phyloP scores from a whole-genome alignment of 345 rosid species.

The Citrus cavaleriei region DNA sequence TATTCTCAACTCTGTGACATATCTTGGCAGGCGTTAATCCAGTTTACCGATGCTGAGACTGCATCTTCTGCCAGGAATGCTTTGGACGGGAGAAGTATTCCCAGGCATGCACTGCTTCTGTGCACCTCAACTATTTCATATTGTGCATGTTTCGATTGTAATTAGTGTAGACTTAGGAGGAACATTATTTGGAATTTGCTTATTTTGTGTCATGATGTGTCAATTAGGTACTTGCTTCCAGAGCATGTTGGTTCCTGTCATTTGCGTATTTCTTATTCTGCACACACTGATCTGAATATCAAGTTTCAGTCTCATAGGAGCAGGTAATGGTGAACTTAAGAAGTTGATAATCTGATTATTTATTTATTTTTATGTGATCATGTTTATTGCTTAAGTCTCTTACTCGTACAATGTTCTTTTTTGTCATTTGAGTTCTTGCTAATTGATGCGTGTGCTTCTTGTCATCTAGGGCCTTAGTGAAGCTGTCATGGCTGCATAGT shows the following conservation, averaged over 20 bases:
- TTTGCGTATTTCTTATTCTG: conserved; percentile 90
- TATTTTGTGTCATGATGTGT: conserved; percentile 5
- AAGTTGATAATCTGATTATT: background rate
- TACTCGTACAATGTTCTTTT: background rate
- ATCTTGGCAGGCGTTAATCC: conserved; percentile 77
- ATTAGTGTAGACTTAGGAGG: background rate
- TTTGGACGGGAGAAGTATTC: conserved; percentile 97
- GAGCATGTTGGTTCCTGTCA: conserved; percentile 69
- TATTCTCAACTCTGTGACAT: conserved; percentile 13
- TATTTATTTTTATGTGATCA: conserved; percentile 7
- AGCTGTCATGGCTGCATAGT: conserved; percentile 47
- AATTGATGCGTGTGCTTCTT: conserved; percentile 37
- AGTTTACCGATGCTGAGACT: conserved; percentile 84
- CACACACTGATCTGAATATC: conserved; percentile 93
- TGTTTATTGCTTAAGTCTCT: conserved; percentile 10
- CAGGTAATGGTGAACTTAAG: conserved; percentile 50
- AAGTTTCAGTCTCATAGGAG: conserved; percentile 98
- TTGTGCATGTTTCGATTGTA: background rate
- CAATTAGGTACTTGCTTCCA: conserved; percentile 80
- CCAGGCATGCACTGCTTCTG: conserved; percentile 41
- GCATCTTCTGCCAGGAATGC: conserved; percentile 80
- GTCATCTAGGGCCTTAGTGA: conserved; percentile 56
- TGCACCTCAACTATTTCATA: background rate
- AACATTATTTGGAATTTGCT: background rate
- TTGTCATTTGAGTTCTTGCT: conserved; percentile 26